These are phyloP conservation scores for Casuarina equisetifolia DNA, from an alignment of 306 rosid genomes.

Conservation along the genomic window DNA sequence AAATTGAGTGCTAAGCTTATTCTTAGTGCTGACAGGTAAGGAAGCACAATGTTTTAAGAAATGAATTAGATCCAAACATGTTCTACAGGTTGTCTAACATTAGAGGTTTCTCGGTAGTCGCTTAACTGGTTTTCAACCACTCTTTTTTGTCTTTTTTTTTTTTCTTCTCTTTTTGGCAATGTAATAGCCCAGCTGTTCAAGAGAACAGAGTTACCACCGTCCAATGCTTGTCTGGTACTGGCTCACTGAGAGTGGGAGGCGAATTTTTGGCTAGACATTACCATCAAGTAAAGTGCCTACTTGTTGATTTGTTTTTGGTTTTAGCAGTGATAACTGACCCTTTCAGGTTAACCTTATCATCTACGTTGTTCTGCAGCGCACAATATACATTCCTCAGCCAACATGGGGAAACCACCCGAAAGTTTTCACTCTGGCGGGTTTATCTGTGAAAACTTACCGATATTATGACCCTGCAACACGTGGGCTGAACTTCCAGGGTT, in stretches of 20 bases:
- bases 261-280: constrained; percentile 92
- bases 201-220: constrained; percentile 86
- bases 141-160: not conserved
- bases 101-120: not conserved
- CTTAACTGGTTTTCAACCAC: not conserved
- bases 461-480: constrained; percentile 95
- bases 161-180: constrained; percentile 9
- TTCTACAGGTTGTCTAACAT: not conserved
- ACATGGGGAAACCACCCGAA: constrained; percentile 98
- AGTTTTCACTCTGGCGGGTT: constrained; percentile 77
- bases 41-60: not conserved
- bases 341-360: constrained; percentile 7
- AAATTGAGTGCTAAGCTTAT: constrained; percentile 92
- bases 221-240: constrained; percentile 96
- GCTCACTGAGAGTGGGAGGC: constrained; percentile 95
- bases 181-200: constrained; percentile 78
- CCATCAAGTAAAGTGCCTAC: constrained; percentile 64
- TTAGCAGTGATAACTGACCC: not conserved
- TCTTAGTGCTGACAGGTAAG: constrained; percentile 88
- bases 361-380: constrained; percentile 50
- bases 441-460: constrained; percentile 76
- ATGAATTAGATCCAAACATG: not conserved
- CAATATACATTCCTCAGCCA: constrained; percentile 83
- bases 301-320: not conserved
- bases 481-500: constrained; percentile 92